These are phyloP conservation scores for Arthrobotrys sinensis DNA, from an alignment of 2,329 filamentous ascomycete genomes.

Conservation along the genomic window DNA sequence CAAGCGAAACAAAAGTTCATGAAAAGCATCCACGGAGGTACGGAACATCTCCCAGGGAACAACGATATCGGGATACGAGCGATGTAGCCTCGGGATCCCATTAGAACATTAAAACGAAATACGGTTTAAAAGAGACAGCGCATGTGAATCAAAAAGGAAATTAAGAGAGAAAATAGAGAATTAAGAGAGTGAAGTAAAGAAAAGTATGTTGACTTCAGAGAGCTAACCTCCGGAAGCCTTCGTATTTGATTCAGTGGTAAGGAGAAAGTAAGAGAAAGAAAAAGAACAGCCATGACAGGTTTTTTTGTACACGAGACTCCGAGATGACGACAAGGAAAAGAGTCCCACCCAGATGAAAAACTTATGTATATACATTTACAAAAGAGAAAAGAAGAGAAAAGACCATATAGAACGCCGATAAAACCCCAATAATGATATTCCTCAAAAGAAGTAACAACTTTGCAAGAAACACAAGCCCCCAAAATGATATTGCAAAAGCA, in stretches of 20 bases:
- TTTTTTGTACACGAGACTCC: slow-evolving; percentile 53
- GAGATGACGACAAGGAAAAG: slow-evolving; percentile 7
- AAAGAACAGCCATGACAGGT: neutral
- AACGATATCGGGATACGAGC: neutral
- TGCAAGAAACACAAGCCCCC: slow-evolving; percentile 9
- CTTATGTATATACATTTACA: slow-evolving; percentile 47
- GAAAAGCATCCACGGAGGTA: slow-evolving; percentile 9
- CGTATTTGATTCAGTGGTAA: slow-evolving; percentile 2
- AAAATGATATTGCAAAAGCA: slow-evolving; percentile 6
- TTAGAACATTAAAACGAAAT: slow-evolving; percentile 2
- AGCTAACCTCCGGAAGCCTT: neutral
- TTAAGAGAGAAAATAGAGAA: slow-evolving; percentile 8
- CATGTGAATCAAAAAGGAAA: slow-evolving; percentile 16
- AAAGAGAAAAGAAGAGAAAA: slow-evolving; percentile 20
- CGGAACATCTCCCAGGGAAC: slow-evolving; percentile 20
- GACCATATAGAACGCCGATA: slow-evolving; percentile 33
- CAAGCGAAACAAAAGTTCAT: neutral
- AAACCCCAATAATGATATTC: slow-evolving; percentile 14
- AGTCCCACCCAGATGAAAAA: slow-evolving; percentile 29
- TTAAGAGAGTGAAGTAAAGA: neutral
- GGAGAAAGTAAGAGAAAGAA: slow-evolving; percentile 12
- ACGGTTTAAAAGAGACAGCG: neutral
- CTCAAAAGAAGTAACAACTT: slow-evolving; percentile 14
- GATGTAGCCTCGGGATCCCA: neutral
- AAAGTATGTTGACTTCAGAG: neutral